Evolutionary conservation across 495 filamentous ascomycete genomes (phyloP), one percentile per base, ranked within the genome.

Genomic region (Daldinia caldariorum): DNA sequence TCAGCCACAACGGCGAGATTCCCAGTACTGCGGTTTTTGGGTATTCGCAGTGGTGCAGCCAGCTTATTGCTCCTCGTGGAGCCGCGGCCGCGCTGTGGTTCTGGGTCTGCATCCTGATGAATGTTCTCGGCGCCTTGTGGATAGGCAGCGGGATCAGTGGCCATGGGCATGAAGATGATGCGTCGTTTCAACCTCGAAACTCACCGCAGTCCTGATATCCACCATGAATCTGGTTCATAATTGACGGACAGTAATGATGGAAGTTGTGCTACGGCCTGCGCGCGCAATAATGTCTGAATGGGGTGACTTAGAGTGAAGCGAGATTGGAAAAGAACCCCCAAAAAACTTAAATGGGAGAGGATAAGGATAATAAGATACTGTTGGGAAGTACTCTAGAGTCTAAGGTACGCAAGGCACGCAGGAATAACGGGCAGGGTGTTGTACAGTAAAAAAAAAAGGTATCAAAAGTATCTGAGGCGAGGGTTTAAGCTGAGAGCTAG

Each of bases 11-110:
- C 77, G 26, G 85, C 78, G 29, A 92, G 83, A 72, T 88, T 90
- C 20, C 88, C 82, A 22, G 87, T 87, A 71, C 88, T 90, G 64
- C 82, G 81, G 80, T 88, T 89, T 79, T 86, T 90, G 68, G 84
- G 91, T 58, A 91, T 81, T 58, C 82, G 80, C 51, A 84, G 53
- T 6, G 79, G 56, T 31, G 80, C 77, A 53, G 75, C 26, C 34
- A 83, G 79, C 58, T 75, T 70, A 63, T 55, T 65, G 50, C 55
- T 71, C 65, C 75, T 73, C n/a, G 72, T 67, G 35, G 72, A 61
- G 49, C 61, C 67, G 43, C 73, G 72, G 45, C 75, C 73, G 55
- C 73, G 72, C 47, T 75, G 75, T 29, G 61, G 58, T 61, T 72
- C 75, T 43, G 78, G 74, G 61, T 81, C 79, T 53, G 70, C 73